These are phyloP conservation scores for Suillus lakei DNA, from an alignment of 768 basidiomycete genomes.

Conservation along the genomic window DNA sequence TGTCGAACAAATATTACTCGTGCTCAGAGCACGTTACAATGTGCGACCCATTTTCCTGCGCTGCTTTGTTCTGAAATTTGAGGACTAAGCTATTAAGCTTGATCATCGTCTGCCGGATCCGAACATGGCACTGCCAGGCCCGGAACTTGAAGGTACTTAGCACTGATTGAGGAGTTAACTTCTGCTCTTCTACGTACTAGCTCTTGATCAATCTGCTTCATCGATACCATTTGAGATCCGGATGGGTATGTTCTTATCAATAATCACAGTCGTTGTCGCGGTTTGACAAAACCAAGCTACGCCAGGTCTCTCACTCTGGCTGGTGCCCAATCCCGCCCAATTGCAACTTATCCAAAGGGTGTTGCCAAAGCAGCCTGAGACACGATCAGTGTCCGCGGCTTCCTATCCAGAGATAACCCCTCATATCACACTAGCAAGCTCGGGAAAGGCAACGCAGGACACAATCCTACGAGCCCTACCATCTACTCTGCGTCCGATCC, in stretches of 20 bases:
- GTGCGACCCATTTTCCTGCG: not conserved
- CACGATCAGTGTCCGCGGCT: slow-evolving; percentile 24
- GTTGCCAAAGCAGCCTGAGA: slow-evolving; percentile 45
- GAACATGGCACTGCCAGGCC: too few species aligned
- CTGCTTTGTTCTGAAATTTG: slow-evolving; percentile 1
- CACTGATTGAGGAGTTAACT: not conserved
- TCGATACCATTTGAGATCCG: not conserved
- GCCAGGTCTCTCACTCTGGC: slow-evolving; percentile 69
- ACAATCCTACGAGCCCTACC: slow-evolving; percentile 48
- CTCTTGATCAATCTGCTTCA: not conserved
- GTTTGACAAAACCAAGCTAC: slow-evolving; percentile 27
- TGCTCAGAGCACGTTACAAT: not conserved
- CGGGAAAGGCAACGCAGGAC: not conserved
- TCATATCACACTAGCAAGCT: slow-evolving; percentile 67
- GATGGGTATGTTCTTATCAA: not conserved
- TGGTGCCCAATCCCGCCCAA: slow-evolving; percentile 59
- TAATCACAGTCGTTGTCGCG: not conserved
- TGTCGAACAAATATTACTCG: not conserved
- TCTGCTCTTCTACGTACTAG: not conserved
- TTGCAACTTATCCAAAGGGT: slow-evolving; percentile 47
- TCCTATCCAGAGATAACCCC: slow-evolving; percentile 69
- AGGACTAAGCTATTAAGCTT: not conserved
- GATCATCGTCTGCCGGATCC: not conserved
- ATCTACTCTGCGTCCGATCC: slow-evolving; percentile 36
- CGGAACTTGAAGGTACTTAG: too few species aligned